Evolutionary conservation across 208 protist genomes (phyloP), one percentile per base, ranked within the genome.

Genomic region (Acanthamoeba triangularis): DNA sequence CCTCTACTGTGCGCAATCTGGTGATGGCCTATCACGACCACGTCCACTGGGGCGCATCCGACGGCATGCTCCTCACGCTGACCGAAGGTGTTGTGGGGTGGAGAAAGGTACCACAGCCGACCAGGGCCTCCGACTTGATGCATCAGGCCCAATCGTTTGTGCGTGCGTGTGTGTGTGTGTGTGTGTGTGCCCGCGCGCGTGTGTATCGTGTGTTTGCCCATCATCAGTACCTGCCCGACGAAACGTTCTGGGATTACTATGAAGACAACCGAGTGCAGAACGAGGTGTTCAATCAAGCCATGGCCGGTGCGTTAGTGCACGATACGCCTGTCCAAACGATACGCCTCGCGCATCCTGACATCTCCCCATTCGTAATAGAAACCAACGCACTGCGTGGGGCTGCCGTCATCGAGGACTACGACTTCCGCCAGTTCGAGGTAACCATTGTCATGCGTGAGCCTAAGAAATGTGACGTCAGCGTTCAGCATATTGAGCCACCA

Each of bases 211-310:
- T 18, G 65, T 74, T 4, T 13, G 25, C n/a, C 0, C 41, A 30
- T n/a, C 13, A 91, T 20, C 52, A 91, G 84, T 67, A 67, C 30
- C 84, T 91, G 52, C 41, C 84, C 25, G 84, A 67, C 28, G 84
- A 91, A 35, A 47, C 84, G 23, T 67, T 91, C 33, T 91, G 84
- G 84, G 84, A 91, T 7, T 91, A 91, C 35, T 91, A 91, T 25
- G 84, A 91, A 47, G 84, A 91, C 54, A 91, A 91, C 84, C 52
- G 35, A 33, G n/a, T 33, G 52, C 49, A 91, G 59, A 91, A 91
- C 54, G 84, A 91, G 30, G 84, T 91, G 10, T 69, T 69, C 37
- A 91, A 69, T 28, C 84, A 91, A 30, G 84, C 84, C n/a, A 67
- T 91, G 84, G 84, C 84, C 25, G 69, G 69, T 47, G 47, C n/a